These are phyloP conservation scores for Coniferiporia sulphurascens DNA, from an alignment of 1,284 basidiomycete genomes.

Conservation along the genomic window DNA sequence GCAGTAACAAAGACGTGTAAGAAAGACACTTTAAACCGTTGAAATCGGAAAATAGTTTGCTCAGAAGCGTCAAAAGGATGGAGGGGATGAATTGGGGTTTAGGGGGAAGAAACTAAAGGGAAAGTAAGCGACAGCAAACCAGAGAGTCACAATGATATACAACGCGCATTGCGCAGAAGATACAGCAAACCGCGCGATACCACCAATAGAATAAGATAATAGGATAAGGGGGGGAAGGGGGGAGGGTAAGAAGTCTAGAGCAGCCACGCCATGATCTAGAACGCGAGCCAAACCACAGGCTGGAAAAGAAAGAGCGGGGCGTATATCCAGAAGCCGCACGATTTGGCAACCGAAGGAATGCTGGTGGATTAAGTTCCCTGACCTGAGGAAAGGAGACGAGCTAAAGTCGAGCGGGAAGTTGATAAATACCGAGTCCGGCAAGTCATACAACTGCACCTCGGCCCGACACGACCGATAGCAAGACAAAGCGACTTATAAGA, in stretches of 20 bases:
- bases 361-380: background rate
- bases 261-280: background rate
- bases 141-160: conserved; percentile 13
- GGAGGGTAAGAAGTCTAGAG: conserved; percentile 1
- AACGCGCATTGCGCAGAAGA: conserved; percentile 12
- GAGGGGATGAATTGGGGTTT: background rate
- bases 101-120: background rate
- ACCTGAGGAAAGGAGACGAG: background rate
- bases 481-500: conserved; percentile 5
- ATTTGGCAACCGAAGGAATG: background rate
- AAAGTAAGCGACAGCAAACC: conserved; percentile 4
- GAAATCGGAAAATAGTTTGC: background rate
- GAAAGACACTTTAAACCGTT: background rate
- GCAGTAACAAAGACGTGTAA: background rate
- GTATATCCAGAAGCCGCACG: background rate
- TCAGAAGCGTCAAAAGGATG: background rate
- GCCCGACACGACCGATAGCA: conserved; percentile 9
- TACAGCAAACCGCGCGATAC: conserved; percentile 13
- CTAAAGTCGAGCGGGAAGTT: background rate
- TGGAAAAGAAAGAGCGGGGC: background rate
- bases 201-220: conserved; percentile 12
- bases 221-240: background rate
- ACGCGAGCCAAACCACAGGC: background rate
- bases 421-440: conserved; percentile 2
- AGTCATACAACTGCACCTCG: conserved; percentile 3